phyloP scores from a whole-genome alignment of 148 eudicot genomes.

The Nepenthes gracilis region DNA sequence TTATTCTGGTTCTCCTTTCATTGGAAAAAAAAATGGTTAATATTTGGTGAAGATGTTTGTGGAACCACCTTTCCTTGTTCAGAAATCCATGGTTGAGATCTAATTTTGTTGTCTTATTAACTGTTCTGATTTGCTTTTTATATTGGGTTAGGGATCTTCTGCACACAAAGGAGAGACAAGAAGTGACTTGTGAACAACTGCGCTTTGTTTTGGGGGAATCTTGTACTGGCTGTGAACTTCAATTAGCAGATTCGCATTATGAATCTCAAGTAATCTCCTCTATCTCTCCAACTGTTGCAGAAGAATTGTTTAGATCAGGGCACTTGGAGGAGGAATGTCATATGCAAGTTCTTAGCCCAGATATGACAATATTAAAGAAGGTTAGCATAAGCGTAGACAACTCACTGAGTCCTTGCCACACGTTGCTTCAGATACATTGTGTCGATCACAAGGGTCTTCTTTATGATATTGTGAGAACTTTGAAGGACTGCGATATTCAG shows the following conservation, averaged over 20 bases:
- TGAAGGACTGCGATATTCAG: constrained; percentile 61
- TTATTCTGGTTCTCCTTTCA: too few relatives aligned
- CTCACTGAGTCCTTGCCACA: constrained; percentile 68
- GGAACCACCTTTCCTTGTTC: background rate
- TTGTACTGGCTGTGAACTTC: constrained; percentile 62
- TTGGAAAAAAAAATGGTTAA: too few relatives aligned
- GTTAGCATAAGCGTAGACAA: constrained; percentile 53
- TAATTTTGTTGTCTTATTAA: background rate
- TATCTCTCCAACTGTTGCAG: constrained; percentile 52
- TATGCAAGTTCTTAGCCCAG: constrained; percentile 59
- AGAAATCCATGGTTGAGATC: background rate
- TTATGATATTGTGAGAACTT: constrained; percentile 68
- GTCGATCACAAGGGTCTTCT: constrained; percentile 79
- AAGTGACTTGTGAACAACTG: constrained; percentile 39
- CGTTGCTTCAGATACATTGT: constrained; percentile 74
- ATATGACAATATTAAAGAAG: constrained; percentile 41
- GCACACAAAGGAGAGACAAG: constrained; percentile 60
- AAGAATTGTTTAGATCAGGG: constrained; percentile 51
- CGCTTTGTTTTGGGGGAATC: constrained; percentile 56
- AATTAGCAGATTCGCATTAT: constrained; percentile 45
- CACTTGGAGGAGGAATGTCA: constrained; percentile 41
- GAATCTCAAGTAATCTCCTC: constrained; percentile 44
- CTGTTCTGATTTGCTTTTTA: background rate
- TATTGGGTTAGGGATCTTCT: constrained; percentile 39
- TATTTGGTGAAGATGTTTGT: too few relatives aligned